phyloP scores from a whole-genome alignment of 208 protist species.

The Wallacemonas sp. region DNA sequence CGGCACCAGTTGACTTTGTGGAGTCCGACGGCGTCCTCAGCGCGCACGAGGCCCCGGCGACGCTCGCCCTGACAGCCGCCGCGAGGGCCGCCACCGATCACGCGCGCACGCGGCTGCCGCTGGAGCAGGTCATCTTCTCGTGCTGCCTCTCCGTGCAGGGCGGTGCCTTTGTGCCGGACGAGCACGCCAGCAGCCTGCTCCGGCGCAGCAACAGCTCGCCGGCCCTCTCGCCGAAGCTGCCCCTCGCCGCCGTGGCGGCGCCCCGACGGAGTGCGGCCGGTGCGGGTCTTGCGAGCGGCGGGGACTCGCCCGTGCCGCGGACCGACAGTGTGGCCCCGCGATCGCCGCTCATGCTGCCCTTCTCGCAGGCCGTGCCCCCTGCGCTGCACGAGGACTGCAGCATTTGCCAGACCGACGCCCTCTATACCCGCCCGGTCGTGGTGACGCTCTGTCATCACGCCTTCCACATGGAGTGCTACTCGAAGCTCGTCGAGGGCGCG shows the following conservation, averaged over 20 bases:
- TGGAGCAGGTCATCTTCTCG: conserved; percentile 9
- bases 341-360: conserved; percentile 1
- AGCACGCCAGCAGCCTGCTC: not conserved
- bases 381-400: conserved; percentile 36
- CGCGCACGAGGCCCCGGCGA: not conserved
- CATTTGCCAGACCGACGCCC: conserved; percentile 73
- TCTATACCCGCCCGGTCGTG: conserved; percentile 38
- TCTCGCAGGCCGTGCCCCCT: conserved; percentile 4
- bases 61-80: not conserved
- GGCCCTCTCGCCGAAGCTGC: conserved; percentile 7
- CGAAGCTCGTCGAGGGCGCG: conserved; percentile 43
- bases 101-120: not conserved
- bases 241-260: not conserved
- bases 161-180: not conserved
- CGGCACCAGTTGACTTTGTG: conserved; percentile 48
- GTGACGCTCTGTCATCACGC: conserved; percentile 75
- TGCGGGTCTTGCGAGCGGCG: not conserved
- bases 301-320: not conserved
- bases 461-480: conserved; percentile 76
- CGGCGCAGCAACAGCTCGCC: not conserved
- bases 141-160: conserved; percentile 9
- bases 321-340: not conserved
- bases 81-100: not conserved
- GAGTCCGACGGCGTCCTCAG: conserved; percentile 8
- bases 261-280: not conserved